Evolutionary conservation across 1,284 basidiomycete species (phyloP), one percentile per base, ranked within the genome.

Genomic region (Trichosporon inkin): DNA sequence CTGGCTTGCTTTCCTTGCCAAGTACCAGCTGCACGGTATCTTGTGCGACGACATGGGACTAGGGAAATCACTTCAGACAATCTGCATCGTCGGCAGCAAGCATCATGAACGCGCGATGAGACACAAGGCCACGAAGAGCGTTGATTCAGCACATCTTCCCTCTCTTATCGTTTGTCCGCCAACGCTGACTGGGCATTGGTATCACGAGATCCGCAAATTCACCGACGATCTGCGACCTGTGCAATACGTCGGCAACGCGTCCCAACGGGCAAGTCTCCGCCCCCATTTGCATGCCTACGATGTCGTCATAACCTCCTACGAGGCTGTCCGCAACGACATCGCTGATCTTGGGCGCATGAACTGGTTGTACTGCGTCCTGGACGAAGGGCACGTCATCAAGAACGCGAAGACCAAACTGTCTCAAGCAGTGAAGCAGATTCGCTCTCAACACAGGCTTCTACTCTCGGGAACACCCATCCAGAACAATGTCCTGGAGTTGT

Each of bases 1-100:
- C 76, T 99, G 96, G 96, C 83, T 99, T 51, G 96, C 96, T 0
- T 99, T 99, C 82, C 82, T 99, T 41, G 90, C 93, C 32, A 81
- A 95, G 76, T 98, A 95, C 72, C 96, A 99, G 75, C 80, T 99
- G 6, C 96, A 99, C 76, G 96, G 96, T 19, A 92, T 99, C 68
- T 86, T 99, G 32, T 99, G 96, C 75, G 96, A 99, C 74, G 91
- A 98, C 73, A 99, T 99, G 95, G 96, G 96, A 65, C 85, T 99
- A 7, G 96, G 96, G 28, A 99, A 99, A 81, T 98, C 94, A 1
- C 80, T 99, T 14, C 96, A 99, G 77, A 96, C 95, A 0, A 99
- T 99, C 69, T 96, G 93, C 72, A 99, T 99, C 65, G 82, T 99
- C 24, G 90, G 92, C 1, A 88, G 91, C 79, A 97, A 95, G 79